Evolutionary conservation across 2,329 filamentous ascomycete genomes (phyloP).

Genomic region (Xylaria multiplex): DNA sequence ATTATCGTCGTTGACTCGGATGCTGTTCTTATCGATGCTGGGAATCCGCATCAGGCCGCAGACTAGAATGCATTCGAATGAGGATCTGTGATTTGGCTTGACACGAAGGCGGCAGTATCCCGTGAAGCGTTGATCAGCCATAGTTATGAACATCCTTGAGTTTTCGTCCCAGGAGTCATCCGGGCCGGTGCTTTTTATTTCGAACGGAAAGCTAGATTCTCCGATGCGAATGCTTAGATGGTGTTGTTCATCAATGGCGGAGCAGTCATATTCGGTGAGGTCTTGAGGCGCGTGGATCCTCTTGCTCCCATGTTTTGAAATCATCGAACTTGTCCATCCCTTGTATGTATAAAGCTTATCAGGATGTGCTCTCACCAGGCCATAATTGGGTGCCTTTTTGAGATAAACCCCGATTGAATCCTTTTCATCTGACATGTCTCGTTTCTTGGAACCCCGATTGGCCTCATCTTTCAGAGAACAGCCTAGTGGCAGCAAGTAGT

Average conservation of each 20-base stretch:
- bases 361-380: slow-evolving; percentile 17
- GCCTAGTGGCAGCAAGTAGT: slow-evolving; percentile 18
- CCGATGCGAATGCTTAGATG: slow-evolving; percentile 22
- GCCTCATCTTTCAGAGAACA: slow-evolving; percentile 10
- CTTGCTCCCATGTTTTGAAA: slow-evolving; percentile 9
- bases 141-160: neutral
- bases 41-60: slow-evolving; percentile 24
- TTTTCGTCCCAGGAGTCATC: neutral
- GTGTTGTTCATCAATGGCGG: slow-evolving; percentile 16
- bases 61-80: slow-evolving; percentile 20
- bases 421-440: neutral
- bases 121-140: slow-evolving; percentile 20
- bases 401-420: slow-evolving; percentile 25
- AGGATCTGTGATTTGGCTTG: slow-evolving; percentile 3
- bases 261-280: slow-evolving; percentile 16
- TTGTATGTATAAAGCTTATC: slow-evolving; percentile 20
- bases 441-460: neutral
- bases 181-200: neutral
- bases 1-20: slow-evolving; percentile 19
- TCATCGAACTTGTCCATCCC: slow-evolving; percentile 22
- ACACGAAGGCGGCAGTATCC: slow-evolving; percentile 27
- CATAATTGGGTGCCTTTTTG: slow-evolving; percentile 21
- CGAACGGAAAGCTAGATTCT: neutral
- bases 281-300: slow-evolving; percentile 19
- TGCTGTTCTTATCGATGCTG: slow-evolving; percentile 21